Evolutionary conservation across 2,329 filamentous ascomycete genomes (phyloP).

Genomic region (Clathrospora elynae): DNA sequence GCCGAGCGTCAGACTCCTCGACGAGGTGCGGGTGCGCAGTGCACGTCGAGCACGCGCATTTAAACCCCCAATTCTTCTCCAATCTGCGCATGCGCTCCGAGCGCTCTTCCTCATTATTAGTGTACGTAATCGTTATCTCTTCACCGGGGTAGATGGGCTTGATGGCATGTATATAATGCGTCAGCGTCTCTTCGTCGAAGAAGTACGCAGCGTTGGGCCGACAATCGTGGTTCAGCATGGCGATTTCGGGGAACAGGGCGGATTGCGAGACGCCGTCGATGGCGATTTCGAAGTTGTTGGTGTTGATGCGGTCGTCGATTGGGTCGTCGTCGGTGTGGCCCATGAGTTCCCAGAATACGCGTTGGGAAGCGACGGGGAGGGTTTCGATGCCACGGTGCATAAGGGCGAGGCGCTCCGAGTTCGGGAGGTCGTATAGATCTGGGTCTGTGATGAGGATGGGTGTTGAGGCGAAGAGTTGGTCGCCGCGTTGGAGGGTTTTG

Average conservation of each 20-base stretch:
- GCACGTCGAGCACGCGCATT: constrained; percentile 49
- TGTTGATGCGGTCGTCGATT: constrained; percentile 44
- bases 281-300: constrained; percentile 43
- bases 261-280: constrained; percentile 33
- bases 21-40: constrained; percentile 34
- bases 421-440: constrained; percentile 30
- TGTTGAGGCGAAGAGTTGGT: constrained; percentile 43
- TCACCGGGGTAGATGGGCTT: constrained; percentile 47
- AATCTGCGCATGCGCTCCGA: constrained; percentile 40
- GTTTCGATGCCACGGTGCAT: constrained; percentile 35
- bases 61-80: constrained; percentile 48
- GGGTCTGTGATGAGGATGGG: constrained; percentile 40
- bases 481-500: constrained; percentile 41
- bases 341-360: constrained; percentile 38
- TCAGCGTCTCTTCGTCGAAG: constrained; percentile 46
- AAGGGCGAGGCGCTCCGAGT: constrained; percentile 33
- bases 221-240: constrained; percentile 47
- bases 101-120: constrained; percentile 44
- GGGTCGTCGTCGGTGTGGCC: constrained; percentile 40
- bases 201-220: constrained; percentile 50
- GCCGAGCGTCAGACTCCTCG: constrained; percentile 41
- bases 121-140: constrained; percentile 53
- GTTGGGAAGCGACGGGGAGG: constrained; percentile 27
- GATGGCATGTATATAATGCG: constrained; percentile 50
- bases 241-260: constrained; percentile 43